Base-by-base conservation (phyloP, 768 basidiomycete species). In the Amanita fuliginea region DNA sequence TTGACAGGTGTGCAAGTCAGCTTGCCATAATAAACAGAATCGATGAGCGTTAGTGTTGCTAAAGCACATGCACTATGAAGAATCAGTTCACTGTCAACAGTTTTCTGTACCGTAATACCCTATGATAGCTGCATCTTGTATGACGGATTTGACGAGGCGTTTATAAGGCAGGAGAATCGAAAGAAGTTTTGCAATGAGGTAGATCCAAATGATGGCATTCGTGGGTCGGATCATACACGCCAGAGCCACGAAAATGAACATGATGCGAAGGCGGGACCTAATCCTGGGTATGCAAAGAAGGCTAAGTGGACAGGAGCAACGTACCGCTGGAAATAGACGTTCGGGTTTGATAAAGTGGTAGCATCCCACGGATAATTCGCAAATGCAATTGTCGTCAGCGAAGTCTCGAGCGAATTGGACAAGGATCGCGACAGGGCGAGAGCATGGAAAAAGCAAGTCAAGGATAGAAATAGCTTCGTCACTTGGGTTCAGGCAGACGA, bases 321-420 rank as follows among this genome's bases (percentile, higher is more conserved):
- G 18, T 52, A 71, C 74, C 64, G 64, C 41, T 71, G 63, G 50
- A 67, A 69, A n/a, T 71, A 63, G 9, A 70, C 47, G 11, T 68
- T 68, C 2, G 64, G 61, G 39, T 64, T 69, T 41, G 64, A 57
- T 28, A 60, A 58, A 0, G 67, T 58, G 51, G 63, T 67, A 14
- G 64, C 61, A 53, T 76, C 67, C 86, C 86, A 89, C 0, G 86
- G 93, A 65, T 87, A 97, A 59, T 75, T 75, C 10, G 71, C 68
- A 49, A 95, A 73, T 1, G 93, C 94, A 36, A 85, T 64, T 0
- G 81, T 81, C 0, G 87, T 86, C 37, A 98, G 66, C 0, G 89
- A 81, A 0, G 92, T 92, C 60, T 99, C 96, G 22, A 94, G 67
- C 10, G 92, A 94, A 61, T 97, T 99, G 26, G 91, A 94, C 46